Base-by-base conservation (phyloP, 306 rosid genomes). In the Ormosia emarginata region DNA sequence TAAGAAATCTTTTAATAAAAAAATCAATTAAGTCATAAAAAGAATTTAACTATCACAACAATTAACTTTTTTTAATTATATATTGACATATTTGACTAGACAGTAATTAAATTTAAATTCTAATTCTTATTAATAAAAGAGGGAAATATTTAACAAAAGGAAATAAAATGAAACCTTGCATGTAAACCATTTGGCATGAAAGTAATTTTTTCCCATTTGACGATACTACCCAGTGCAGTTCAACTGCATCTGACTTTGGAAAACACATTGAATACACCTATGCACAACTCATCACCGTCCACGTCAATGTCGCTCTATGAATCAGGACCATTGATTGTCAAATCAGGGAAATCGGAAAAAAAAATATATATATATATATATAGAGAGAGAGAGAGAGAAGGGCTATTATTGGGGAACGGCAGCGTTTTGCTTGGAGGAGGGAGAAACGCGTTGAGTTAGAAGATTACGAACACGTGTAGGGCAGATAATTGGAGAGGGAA, bases 401-500 rank as follows among this genome's bases (percentile, higher is more conserved):
- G 34, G n/a, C 12, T 44, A 43, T 36, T 6, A 44, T 2, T 52
- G 0, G 2, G 14, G 14, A 61, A 76, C 80, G 71, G 17, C 71
- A 34, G 17, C 58, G 79, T 74, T 74, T 59, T 1, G 2, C 0
- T 7, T 30, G 32, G 30, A 40, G 12, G 32, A 3, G 1, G 41
- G 53, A 24, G 73, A 67, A 41, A 43, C 69, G 69, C 24, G 32
- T 3, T 9, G 66, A 0, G 50, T 5, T 34, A 1, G 11, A 63
- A 36, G 70, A 75, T 61, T 4, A 52, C 4, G 66, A 14, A 49
- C 87, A 74, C 87, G 81, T 79, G 87, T 15, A 79, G 58, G 87
- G 73, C 29, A 11, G 50, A 67, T 30, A 14, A 41, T 40, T 40
- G 17, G 29, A 55, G 55, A 64, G 55, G 47, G 13, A 39, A 62